phyloP scores from a whole-genome alignment of 2,329 filamentous ascomycete species.

The Tetracladium maxilliforme region DNA sequence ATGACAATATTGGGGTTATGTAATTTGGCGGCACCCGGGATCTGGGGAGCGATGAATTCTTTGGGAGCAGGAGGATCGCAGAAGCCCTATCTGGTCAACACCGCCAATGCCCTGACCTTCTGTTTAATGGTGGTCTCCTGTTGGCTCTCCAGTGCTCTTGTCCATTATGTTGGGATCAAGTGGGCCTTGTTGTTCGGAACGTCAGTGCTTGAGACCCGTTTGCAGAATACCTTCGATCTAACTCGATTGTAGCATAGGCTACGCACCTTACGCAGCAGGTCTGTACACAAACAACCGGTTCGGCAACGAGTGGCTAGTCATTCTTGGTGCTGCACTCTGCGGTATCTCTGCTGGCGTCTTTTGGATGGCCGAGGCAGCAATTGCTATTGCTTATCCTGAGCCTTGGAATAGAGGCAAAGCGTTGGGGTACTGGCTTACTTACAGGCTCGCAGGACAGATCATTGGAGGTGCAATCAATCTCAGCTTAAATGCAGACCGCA shows the following conservation, averaged over 20 bases:
- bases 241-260: constrained; percentile 34
- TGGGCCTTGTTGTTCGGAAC: constrained; percentile 58
- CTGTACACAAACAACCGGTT: constrained; percentile 61
- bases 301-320: constrained; percentile 51
- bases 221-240: no score
- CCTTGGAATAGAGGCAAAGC: constrained; percentile 50
- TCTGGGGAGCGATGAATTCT: constrained; percentile 62
- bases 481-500: constrained; percentile 43
- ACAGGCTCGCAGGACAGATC: constrained; percentile 47
- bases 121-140: constrained; percentile 61
- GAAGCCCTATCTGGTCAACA: constrained; percentile 48
- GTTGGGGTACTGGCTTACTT: constrained; percentile 53
- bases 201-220: no score
- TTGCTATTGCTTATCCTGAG: constrained; percentile 59
- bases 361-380: constrained; percentile 63
- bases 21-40: constrained; percentile 55
- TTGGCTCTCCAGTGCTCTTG: constrained; percentile 46
- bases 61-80: constrained; percentile 55
- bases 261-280: constrained; percentile 56
- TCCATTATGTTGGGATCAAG: constrained; percentile 56
- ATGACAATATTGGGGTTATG: constrained; percentile 56
- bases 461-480: constrained; percentile 60
- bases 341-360: constrained; percentile 48
- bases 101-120: constrained; percentile 58
- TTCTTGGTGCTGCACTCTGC: constrained; percentile 54